phyloP scores from a whole-genome alignment of 305 asterid species.

The Lippia alba region DNA sequence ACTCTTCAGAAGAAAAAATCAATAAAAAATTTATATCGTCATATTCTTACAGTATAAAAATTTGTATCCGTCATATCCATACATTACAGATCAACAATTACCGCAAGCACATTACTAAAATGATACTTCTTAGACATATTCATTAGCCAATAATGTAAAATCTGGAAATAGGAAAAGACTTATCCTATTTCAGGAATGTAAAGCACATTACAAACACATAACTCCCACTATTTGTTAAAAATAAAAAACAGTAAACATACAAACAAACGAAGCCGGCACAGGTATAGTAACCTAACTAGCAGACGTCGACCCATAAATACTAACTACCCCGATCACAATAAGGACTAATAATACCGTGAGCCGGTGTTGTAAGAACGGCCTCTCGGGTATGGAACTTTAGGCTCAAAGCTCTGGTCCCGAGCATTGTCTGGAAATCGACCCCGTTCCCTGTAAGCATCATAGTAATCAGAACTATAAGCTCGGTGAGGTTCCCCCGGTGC shows the following conservation, averaged over 20 bases:
- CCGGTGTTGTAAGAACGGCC: conserved; percentile 72
- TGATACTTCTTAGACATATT: too few species aligned
- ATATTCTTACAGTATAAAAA: too few species aligned
- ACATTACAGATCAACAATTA: too few species aligned
- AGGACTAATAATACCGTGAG: conserved; percentile 43
- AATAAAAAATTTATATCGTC: too few species aligned
- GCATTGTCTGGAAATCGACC: conserved; percentile 56
- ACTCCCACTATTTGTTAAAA: background rate
- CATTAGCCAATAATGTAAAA: too few species aligned
- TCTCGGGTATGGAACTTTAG: conserved; percentile 47
- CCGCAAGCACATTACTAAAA: too few species aligned
- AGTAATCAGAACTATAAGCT: conserved; percentile 55
- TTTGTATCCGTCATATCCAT: too few species aligned
- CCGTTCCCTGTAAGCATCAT: conserved; percentile 68
- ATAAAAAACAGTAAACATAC: background rate
- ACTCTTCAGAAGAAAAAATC: too few species aligned
- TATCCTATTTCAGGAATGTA: background rate
- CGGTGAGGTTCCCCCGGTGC: conserved; percentile 58
- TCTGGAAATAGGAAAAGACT: background rate
- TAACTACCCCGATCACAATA: background rate
- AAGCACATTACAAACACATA: background rate
- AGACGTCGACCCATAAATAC: background rate
- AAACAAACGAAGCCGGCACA: background rate
- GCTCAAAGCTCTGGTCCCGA: background rate
- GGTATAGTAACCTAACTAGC: background rate